Conservation (phyloP, 768 basidiomycete genomes). For the Rhizopogon sp. region DNA sequence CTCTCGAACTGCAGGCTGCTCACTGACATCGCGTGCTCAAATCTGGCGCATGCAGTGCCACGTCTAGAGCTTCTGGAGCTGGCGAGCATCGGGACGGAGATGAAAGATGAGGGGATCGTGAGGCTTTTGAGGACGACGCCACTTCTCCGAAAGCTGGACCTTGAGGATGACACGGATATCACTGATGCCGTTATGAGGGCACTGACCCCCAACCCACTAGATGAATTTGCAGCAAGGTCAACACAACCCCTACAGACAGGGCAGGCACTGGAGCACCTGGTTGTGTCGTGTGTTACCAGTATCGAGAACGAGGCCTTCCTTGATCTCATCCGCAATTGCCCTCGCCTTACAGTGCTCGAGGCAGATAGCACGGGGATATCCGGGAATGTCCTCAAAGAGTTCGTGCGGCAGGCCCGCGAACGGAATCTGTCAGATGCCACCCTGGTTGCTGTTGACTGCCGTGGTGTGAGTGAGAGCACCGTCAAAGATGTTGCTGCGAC, state of each 20-base stretch:
- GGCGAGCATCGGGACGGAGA: constrained; percentile 63
- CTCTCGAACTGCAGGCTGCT: constrained; percentile 68
- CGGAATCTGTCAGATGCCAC: constrained; percentile 46
- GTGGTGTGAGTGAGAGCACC: constrained; percentile 54
- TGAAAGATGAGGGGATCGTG: constrained; percentile 73
- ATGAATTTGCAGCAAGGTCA: constrained; percentile 8
- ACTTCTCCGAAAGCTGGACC: constrained; percentile 67
- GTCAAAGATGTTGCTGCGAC: constrained; percentile 55
- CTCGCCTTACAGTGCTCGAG: constrained; percentile 61
- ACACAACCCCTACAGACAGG: constrained; percentile 43
- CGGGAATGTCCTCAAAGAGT: constrained; percentile 55
- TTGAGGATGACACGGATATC: constrained; percentile 79
- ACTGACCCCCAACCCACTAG: constrained; percentile 45
- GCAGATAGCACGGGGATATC: constrained; percentile 77
- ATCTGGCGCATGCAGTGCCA: constrained; percentile 68
- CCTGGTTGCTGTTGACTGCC: constrained; percentile 73
- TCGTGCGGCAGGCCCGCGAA: constrained; percentile 50
- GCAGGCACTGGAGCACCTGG: constrained; percentile 65
- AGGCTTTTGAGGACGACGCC: constrained; percentile 66
- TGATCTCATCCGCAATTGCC: constrained; percentile 59
- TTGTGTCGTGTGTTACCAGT: constrained; percentile 60
- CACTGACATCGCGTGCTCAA: constrained; percentile 70
- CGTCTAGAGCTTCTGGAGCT: constrained; percentile 74
- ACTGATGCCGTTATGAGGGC: constrained; percentile 65
- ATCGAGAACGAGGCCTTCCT: constrained; percentile 62